Evolutionary conservation across 306 rosid genomes (phyloP).

Genomic region (Mimosa pudica): DNA sequence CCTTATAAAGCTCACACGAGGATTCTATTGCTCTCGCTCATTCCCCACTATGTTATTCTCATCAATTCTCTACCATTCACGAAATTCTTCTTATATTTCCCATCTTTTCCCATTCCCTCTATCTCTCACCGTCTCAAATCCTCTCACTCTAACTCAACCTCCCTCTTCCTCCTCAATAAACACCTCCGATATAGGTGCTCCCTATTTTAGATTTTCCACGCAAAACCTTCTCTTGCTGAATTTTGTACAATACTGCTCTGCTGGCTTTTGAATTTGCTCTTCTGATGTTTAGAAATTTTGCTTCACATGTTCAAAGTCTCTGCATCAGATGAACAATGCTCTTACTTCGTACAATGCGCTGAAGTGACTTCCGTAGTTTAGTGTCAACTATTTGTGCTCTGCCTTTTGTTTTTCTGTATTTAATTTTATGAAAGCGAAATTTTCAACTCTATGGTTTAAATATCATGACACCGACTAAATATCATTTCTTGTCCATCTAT

Average conservation of each 20-base stretch:
- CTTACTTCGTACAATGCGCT: conserved; percentile 38
- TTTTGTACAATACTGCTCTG: conserved; percentile 24
- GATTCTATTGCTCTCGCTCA: conserved; percentile 44
- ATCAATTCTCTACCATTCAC: conserved; percentile 50
- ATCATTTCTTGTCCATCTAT: conserved; percentile 26
- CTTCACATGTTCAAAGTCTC: conserved; percentile 9
- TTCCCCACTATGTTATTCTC: conserved; percentile 44
- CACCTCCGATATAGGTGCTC: conserved; percentile 38
- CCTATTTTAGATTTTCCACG: neutral
- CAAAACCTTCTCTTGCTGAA: conserved; percentile 27
- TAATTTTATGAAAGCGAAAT: conserved; percentile 22
- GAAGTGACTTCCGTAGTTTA: conserved; percentile 8
- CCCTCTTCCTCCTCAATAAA: conserved; percentile 17
- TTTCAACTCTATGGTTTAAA: conserved; percentile 22
- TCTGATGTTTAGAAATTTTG: conserved; percentile 2
- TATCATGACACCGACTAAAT: conserved; percentile 25
- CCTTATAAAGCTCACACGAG: conserved; percentile 67
- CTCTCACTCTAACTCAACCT: conserved; percentile 36
- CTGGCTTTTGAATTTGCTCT: conserved; percentile 31
- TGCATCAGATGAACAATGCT: conserved; percentile 26
- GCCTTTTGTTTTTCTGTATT: conserved; percentile 21
- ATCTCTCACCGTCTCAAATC: conserved; percentile 10
- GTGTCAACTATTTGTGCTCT: conserved; percentile 13
- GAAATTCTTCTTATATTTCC: conserved; percentile 55
- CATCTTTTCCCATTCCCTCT: conserved; percentile 29